phyloP scores from a whole-genome alignment of 345 rosid genomes.

The Eucalyptus tenuipes region DNA sequence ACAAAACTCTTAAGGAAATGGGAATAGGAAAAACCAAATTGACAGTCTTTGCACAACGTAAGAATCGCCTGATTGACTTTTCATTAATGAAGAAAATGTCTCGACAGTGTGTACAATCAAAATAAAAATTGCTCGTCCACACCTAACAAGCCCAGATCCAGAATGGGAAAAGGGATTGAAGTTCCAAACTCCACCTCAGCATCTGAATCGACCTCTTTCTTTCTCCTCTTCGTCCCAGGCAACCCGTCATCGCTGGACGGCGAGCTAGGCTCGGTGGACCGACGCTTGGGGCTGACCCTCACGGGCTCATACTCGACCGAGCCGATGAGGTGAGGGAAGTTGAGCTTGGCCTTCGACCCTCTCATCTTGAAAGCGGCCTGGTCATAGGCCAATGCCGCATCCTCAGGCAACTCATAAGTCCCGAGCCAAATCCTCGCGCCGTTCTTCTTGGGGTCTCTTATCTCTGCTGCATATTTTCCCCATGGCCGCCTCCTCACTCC shows the following conservation, averaged over 20 bases:
- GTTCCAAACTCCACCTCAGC: not conserved
- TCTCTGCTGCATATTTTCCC: slow-evolving; percentile 45
- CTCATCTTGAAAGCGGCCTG: slow-evolving; percentile 34
- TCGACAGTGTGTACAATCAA: not conserved
- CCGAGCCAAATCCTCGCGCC: slow-evolving; percentile 43
- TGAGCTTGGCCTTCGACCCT: slow-evolving; percentile 32
- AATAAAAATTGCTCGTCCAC: not conserved
- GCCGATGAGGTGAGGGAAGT: slow-evolving; percentile 30
- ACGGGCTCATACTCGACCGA: slow-evolving; percentile 17
- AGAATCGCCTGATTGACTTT: not conserved
- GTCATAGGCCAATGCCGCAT: slow-evolving; percentile 39
- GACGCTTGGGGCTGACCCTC: slow-evolving; percentile 22
- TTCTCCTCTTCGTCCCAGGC: not conserved
- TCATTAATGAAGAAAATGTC: not conserved
- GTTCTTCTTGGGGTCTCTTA: slow-evolving; percentile 34
- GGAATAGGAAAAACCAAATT: not conserved
- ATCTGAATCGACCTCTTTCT: not conserved
- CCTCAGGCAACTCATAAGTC: slow-evolving; percentile 35
- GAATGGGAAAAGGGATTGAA: not conserved
- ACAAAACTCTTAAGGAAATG: not conserved
- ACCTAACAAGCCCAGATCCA: not conserved
- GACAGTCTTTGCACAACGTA: not conserved
- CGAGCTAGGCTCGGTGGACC: slow-evolving; percentile 8
- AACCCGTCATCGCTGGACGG: not conserved
- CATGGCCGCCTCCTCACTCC: slow-evolving; percentile 47